Evolutionary conservation across 306 rosid species (phyloP), one percentile per base, ranked within the genome.

Genomic region (Cotoneaster glaucophyllus): DNA sequence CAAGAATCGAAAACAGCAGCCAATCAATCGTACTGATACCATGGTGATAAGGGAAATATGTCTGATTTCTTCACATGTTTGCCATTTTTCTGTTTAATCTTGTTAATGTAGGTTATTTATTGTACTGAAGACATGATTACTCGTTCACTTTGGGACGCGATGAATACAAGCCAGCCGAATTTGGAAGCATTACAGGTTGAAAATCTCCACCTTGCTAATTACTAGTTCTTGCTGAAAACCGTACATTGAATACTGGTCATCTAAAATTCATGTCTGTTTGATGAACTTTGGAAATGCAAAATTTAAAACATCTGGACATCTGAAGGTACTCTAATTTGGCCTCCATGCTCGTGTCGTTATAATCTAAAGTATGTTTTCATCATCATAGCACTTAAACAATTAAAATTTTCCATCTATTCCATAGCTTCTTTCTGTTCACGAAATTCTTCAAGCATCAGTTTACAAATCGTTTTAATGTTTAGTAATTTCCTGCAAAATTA

Each of bases 91-190:
- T 15, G 56, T 22, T 61, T 9, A 48, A 31, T 67, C 12, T 34
- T 79, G 17, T 44, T 68, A 18, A 64, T 82, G 79, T 70, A 95
- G 98, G 66, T 95, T 22, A 85, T 92, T 64, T 87, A 73, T 41
- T 86, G 98, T 72, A 92, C 97, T 13, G 93, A 95, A 76, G 96
- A 88, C 76, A 95, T 95, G 98, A 64, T 95, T 75, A 26, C 83
- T 18, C 73, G 82, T 39, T 86, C 98, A 29, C 90, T 95, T 28
- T 89, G 91, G 97, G 96, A 92, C 57, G 98, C 90, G 80, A 73
- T 95, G 88, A 83, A 92, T 85, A 86, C 90, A 59, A 77, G 79
- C 74, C 93, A 92, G 79, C 74, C 83, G 64, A 87, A 77, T 75
- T 48, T 92, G 80, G 88, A 87, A 78, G 87, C 50, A 67, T 77